Conservation (phyloP, 495 filamentous ascomycete species). For the Staphylotrichum longicolle region DNA sequence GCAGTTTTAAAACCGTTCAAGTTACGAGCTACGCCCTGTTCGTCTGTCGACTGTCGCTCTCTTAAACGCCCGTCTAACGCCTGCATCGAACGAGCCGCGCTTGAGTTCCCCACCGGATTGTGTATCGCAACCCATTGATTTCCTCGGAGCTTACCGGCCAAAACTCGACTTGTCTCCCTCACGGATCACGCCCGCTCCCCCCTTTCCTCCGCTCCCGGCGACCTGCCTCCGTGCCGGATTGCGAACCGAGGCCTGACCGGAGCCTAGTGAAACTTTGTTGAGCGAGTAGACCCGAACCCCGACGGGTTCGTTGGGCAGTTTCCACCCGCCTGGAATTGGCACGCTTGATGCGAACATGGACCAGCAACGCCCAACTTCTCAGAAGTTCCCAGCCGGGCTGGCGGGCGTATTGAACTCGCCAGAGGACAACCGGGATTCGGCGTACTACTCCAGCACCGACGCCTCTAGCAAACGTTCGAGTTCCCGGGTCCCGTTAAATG, state of each 20-base stretch:
- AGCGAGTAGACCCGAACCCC: background rate
- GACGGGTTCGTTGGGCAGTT: constrained; percentile 2
- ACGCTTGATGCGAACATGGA: constrained; percentile 30
- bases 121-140: background rate
- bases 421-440: constrained; percentile 53
- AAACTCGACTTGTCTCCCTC: background rate
- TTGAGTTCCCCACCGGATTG: too few relatives aligned
- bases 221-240: background rate
- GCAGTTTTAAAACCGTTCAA: constrained; percentile 9
- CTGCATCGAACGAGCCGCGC: background rate
- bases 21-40: background rate
- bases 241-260: background rate
- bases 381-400: constrained; percentile 50
- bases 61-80: background rate
- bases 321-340: background rate
- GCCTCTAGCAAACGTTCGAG: constrained; percentile 55
- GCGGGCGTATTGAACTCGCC: constrained; percentile 50
- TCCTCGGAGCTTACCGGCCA: constrained; percentile 14
- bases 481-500: constrained; percentile 10
- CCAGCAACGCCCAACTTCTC: constrained; percentile 39
- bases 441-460: constrained; percentile 55
- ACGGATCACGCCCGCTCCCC: background rate
- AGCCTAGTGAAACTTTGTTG: background rate
- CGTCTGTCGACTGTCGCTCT: constrained; percentile 2
- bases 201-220: background rate